phyloP scores from a whole-genome alignment of 495 filamentous ascomycete species.

The Extremus antarcticus region DNA sequence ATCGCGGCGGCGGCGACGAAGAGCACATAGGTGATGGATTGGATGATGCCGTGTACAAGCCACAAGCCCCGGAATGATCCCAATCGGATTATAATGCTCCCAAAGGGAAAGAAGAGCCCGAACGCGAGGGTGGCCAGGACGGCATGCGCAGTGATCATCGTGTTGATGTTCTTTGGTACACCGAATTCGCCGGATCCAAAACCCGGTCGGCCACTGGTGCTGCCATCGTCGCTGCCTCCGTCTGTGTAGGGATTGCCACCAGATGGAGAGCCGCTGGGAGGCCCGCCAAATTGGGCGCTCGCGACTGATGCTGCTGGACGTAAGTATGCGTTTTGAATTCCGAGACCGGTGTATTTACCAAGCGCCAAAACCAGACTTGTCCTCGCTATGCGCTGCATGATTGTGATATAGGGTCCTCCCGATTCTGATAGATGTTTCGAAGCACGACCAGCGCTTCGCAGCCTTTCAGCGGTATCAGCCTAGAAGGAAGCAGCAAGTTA shows the following conservation, averaged over 20 bases:
- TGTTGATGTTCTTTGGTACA: neutral
- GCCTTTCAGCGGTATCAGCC: neutral
- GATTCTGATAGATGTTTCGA: neutral
- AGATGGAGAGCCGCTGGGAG: neutral
- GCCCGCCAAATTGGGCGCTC: neutral
- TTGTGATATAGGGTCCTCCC: neutral
- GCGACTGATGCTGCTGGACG: neutral
- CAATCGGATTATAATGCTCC: slow-evolving; percentile 33
- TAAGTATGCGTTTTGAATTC: neutral
- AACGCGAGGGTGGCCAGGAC: slow-evolving; percentile 25
- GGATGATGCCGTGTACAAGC: slow-evolving; percentile 27
- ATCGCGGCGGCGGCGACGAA: slow-evolving; percentile 26
- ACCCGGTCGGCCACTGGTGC: neutral
- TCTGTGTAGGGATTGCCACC: neutral
- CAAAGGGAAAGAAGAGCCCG: slow-evolving; percentile 36
- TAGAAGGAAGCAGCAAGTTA: neutral
- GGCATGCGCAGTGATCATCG: slow-evolving; percentile 24
- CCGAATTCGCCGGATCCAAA: neutral
- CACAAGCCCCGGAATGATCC: slow-evolving; percentile 30
- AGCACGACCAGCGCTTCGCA: neutral
- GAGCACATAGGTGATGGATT: slow-evolving; percentile 24
- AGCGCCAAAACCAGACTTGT: neutral
- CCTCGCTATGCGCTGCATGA: neutral
- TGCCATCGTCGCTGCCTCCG: neutral
- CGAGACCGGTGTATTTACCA: neutral